Conservation (phyloP, 768 basidiomycete species). For the Cystofilobasidium ferigula region DNA sequence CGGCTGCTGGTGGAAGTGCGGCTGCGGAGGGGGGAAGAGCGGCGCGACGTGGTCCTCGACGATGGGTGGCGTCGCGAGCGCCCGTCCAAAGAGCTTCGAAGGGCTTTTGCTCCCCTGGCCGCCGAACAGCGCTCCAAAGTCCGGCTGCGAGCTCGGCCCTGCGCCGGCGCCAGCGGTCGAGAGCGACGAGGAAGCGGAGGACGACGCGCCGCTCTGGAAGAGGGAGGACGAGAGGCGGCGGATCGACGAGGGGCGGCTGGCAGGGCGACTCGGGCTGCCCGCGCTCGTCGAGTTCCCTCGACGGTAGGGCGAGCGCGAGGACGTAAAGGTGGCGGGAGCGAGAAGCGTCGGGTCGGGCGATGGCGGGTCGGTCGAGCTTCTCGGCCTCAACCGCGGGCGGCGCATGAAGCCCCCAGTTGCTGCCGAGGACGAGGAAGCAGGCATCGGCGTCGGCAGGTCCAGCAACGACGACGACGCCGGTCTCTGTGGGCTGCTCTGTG, state of each 20-base stretch:
- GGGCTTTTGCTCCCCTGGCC: not conserved
- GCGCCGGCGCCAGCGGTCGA: not conserved
- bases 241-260: slow-evolving; percentile 13
- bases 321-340: not conserved
- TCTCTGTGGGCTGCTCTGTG: not conserved
- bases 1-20: not conserved
- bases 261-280: not conserved
- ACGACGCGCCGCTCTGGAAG: not conserved
- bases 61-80: not conserved
- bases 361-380: not conserved
- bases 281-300: not conserved
- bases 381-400: not conserved
- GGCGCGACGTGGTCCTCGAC: not conserved
- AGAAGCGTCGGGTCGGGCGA: not conserved
- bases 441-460: not conserved
- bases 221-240: slow-evolving; percentile 6
- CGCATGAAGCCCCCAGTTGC: not conserved
- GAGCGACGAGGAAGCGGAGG: not conserved
- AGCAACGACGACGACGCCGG: not conserved
- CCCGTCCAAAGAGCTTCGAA: not conserved
- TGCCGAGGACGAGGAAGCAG: not conserved
- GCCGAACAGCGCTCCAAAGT: not conserved
- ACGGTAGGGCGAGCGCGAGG: not conserved
- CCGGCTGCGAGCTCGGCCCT: not conserved
- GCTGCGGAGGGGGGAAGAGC: not conserved